Evolutionary conservation across 148 eudicot species (phyloP), one percentile per base, ranked within the genome.

Genomic region (Amaranthus hypochondriacus): DNA sequence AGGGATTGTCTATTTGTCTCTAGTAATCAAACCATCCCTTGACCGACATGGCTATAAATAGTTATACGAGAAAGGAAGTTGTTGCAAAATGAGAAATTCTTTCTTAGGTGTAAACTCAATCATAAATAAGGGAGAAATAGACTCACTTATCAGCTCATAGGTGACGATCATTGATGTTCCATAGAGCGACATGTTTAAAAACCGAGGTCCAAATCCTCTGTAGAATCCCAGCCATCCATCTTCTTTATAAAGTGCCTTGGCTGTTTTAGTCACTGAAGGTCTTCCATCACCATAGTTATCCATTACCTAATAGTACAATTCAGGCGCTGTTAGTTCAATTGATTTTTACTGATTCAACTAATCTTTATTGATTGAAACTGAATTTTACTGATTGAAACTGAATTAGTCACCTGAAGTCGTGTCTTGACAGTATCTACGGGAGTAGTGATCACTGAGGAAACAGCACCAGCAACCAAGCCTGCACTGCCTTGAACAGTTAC

Each of bases 111-210:
- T 5, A 53, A 69, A 15, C 39, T 28, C 55, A 69, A 69, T 55
- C 59, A 28, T 55, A 11, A 51, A 43, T 44, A 10, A 4, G 4
- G 57, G 68, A 76, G 73, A 70, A 54, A 42, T 2, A 2, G 62
- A 86, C 87, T 44, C 82, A 83, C 90, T 90, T 82, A 87, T 88
- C n/a, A 90, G 78, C 75, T 90, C 96, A 59, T 90, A 91, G 10
- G 91, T 89, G 55, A 91, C 89, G 21, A 91, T 89, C 96, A 91
- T 91, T 49, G 96, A 76, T 49, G 93, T 89, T 66, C 96, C 96
- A 67, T 89, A 89, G 62, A 89, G 84, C 8, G 96, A 91, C 93
- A 91, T 91, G 75, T 89, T 91, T 7, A 91, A 62, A 76, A 89
- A 91, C 15, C 89, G 82, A 0, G 96, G 96, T 74, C 96, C 91